Evolutionary conservation across 2,329 filamentous ascomycete species (phyloP).

Genomic region (Alternaria sp.): DNA sequence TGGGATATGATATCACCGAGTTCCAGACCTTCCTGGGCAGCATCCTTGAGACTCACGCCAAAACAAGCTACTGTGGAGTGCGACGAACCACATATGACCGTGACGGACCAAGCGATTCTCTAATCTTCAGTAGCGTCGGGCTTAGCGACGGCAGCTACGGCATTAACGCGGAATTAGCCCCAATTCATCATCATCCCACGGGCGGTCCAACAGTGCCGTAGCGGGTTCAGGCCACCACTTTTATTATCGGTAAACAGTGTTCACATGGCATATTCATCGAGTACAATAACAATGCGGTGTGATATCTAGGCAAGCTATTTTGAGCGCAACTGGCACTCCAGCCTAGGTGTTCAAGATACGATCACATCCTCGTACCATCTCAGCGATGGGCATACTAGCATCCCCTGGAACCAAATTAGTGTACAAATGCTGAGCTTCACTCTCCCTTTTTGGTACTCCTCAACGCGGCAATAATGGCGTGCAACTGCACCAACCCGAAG

Average conservation of each 20-base stretch:
- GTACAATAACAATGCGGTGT: not conserved
- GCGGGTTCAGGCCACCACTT: not conserved
- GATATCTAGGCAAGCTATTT: not conserved
- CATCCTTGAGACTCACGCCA: not conserved
- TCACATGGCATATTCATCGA: not conserved
- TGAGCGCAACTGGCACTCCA: not conserved
- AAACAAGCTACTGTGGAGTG: not conserved
- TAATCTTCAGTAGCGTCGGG: not conserved
- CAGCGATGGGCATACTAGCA: not conserved
- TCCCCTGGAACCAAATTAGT: conserved; percentile 12
- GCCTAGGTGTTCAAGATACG: conserved; percentile 8
- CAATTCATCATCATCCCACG: not conserved
- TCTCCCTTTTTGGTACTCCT: conserved; percentile 6
- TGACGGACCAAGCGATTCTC: not conserved
- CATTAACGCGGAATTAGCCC: not conserved
- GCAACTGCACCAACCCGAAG: conserved; percentile 5
- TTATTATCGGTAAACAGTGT: not conserved
- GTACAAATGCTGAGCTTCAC: conserved; percentile 7
- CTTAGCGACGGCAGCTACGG: not conserved
- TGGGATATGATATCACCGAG: not conserved
- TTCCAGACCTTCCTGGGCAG: not conserved
- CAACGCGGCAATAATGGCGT: not conserved
- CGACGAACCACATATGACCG: not conserved
- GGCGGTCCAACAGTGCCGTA: not conserved
- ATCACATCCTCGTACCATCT: conserved; percentile 2